Percentiles rank a stretch among this genome's conserved stretches.
phyloP scores from a whole-genome alignment of 2,329 filamentous ascomycete genomes.

The Colletotrichum camelliae region DNA sequence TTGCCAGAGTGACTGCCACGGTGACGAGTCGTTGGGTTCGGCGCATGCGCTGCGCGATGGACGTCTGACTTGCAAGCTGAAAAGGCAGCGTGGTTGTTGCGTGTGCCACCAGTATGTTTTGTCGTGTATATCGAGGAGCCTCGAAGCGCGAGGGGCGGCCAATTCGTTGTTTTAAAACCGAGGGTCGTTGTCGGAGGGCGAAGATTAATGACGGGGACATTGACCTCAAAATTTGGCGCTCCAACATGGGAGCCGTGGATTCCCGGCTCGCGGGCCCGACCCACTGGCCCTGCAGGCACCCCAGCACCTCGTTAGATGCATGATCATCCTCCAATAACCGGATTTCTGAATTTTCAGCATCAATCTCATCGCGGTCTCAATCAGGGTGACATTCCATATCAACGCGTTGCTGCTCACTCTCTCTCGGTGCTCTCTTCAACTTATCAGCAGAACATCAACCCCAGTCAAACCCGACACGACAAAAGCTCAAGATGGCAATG shows the following conservation, averaged over 20 bases:
- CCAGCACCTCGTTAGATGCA: conserved; percentile 13
- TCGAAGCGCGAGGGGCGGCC: not conserved
- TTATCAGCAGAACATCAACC: not conserved
- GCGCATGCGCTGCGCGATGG: conserved; percentile 8
- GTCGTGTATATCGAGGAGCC: not conserved
- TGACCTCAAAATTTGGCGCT: conserved; percentile 16
- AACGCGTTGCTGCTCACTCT: not conserved
- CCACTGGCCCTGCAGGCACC: not conserved
- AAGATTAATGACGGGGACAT: conserved; percentile 16
- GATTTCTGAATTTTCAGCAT: conserved; percentile 20
- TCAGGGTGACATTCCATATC: not conserved
- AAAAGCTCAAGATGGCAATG: conserved; percentile 38
- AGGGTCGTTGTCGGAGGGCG: conserved; percentile 25
- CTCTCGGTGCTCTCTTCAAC: not conserved
- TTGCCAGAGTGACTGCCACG: conserved; percentile 33
- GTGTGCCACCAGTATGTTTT: not conserved
- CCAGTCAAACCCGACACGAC: not conserved
- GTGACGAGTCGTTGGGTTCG: conserved; percentile 8
- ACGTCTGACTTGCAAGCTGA: not conserved
- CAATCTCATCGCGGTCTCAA: not conserved
- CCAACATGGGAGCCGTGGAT: not conserved
- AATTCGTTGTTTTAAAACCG: not conserved
- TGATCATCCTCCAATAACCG: conserved; percentile 1
- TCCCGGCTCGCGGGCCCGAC: conserved; percentile 2
- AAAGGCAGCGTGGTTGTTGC: not conserved